Percentiles rank a stretch among this genome's conserved stretches.
These are phyloP conservation scores for Blepharisma stoltei DNA, from an alignment of 73 alveolate genomes.

Conservation along the genomic window DNA sequence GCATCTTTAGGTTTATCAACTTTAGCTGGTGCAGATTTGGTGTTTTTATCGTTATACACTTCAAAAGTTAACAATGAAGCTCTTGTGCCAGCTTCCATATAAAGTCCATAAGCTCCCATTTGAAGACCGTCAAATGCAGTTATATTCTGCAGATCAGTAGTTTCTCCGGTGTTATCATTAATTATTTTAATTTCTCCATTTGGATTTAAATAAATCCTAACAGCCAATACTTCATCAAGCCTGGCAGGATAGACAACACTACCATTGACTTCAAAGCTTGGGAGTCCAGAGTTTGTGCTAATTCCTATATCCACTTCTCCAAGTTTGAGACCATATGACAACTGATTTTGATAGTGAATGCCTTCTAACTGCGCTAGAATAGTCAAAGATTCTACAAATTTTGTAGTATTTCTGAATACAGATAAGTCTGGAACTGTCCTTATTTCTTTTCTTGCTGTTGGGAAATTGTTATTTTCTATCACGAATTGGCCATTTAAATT, in stretches of 20 bases:
- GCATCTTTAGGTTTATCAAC: conserved; percentile 1
- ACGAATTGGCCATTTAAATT: not conserved
- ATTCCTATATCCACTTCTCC: no score
- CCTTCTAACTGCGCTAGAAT: no score
- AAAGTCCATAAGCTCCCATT: no score
- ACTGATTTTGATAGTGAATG: no score
- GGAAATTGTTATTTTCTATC: not conserved
- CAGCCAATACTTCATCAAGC: not conserved
- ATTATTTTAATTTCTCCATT: not conserved
- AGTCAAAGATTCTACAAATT: not conserved
- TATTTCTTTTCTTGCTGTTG: not conserved
- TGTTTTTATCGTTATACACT: not conserved
- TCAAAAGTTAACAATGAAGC: not conserved
- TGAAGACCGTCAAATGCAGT: not conserved
- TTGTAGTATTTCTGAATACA: not conserved
- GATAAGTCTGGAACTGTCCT: not conserved
- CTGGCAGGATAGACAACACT: not conserved
- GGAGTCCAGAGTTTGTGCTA: no score
- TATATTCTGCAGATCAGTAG: not conserved
- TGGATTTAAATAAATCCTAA: not conserved
- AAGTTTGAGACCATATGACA: no score
- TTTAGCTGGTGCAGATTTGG: no score
- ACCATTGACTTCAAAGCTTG: not conserved
- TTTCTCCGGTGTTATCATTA: not conserved
- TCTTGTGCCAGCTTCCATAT: no score